Evolutionary conservation across 371 early-diverging fungal species (phyloP), one percentile per base, ranked within the genome.

Genomic region (Mucor saturninus): DNA sequence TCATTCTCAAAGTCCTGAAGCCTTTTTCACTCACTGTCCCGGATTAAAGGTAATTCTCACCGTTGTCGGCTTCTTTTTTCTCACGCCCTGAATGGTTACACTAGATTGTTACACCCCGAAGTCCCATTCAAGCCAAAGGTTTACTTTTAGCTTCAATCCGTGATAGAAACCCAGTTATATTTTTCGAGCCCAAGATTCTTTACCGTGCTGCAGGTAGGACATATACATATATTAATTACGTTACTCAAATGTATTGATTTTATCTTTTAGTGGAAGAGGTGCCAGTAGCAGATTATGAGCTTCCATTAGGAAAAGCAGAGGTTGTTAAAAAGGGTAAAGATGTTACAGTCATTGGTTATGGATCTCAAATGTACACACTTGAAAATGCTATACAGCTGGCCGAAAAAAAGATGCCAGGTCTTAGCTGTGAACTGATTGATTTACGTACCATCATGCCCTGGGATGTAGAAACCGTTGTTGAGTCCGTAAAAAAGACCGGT

Each of bases 51-150:
- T 80, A 46, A 46, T 46, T 46, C 46, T 46, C 46, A 62, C 35
- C 29, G 30, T 50, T 50, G 10, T n/a, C 43, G 43, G n/a, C 31
- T 53, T 9, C 50, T 40, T 57, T 58, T 54, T 66, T 45, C 53
- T 65, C 51, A 59, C 65, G 54, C 54, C 15, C 30, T 11, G 7
- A 29, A 9, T 13, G 26, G 50, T 50, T 50, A 50, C 50, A 50
- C 50, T 50, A 83, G 81, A 86, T 98, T 14, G 97, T 98, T 10
- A 86, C 95, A 54, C 98, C 99, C 13, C 84, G 99, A 56, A 87
- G 92, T 50, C 97, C 99, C 10, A 92, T 95, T 58, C 98, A 98
- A 75, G 96, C 98, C 48, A 98, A 98, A 72, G 99, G 99, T 15
- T 81, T 98, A 30, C 81, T 98, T 48, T 81, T 97, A 45, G 91